Conservation (phyloP, 2,329 filamentous ascomycete species). For the Byssoonygena ceratinophila region DNA sequence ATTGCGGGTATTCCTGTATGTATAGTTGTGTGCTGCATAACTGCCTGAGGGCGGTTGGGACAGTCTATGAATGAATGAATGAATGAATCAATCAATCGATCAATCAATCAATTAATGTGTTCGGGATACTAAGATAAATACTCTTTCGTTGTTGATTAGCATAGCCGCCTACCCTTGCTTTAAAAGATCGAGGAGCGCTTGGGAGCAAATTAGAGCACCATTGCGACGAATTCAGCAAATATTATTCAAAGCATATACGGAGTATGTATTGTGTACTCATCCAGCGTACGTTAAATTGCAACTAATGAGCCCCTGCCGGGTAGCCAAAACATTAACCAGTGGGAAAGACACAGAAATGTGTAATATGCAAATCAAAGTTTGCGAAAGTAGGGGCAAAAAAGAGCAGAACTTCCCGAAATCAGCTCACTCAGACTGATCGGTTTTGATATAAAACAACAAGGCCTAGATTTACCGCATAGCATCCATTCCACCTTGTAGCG, state of each 20-base stretch:
- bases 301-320: not conserved
- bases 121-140: no score
- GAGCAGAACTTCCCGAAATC: not conserved
- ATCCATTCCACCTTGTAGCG: conserved; percentile 49
- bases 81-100: no score
- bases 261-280: conserved; percentile 3
- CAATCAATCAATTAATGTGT: no score
- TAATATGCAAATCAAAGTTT: not conserved
- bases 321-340: conserved; percentile 7
- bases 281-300: not conserved
- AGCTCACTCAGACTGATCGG: not conserved
- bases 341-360: not conserved
- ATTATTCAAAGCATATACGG: not conserved
- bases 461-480: conserved; percentile 23
- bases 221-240: not conserved
- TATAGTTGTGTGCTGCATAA: no score
- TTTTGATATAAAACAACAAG: not conserved
- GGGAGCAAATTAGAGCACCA: not conserved
- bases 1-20: no score
- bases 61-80: no score
- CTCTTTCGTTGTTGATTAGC: no score
- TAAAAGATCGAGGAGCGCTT: not conserved
- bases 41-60: no score
- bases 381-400: not conserved
- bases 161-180: not conserved